Base-by-base conservation (phyloP, 148 eudicot genomes). In the Amaranthus palmeri region DNA sequence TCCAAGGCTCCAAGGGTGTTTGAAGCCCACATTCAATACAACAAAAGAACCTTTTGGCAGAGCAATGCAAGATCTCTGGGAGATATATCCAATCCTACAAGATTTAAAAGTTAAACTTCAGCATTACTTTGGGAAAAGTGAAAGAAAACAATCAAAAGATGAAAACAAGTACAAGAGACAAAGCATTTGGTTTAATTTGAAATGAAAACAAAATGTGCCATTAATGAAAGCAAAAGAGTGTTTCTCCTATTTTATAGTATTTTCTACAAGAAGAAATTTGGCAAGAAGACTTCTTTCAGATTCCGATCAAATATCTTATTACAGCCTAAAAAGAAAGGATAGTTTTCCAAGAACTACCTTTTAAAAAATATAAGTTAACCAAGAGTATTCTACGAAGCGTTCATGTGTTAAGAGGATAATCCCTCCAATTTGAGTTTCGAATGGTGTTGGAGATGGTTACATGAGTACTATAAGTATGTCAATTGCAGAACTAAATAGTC, bases 31-130 rank as follows among this genome's bases (percentile, higher is more conserved):
- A 73, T 54, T 14, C 4, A 50, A 46, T 14, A 15, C 65, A 76
- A 95, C 99, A 50, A 46, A n/a, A 15, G 69, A 76, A 95, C 99
- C 97, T 86, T 95, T 85, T 95, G 99, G 84, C 99, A 95, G 64
- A 95, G 92, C 76, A 95, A 82, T 52, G 99, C 99, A 78, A 95
- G 92, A 76, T 95, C 86, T 81, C 96, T 83, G 45, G 99, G 91
- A 67, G 83, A 78, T 78, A 95, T 84, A 67, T 86, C 75, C 66
- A 91, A 69, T 72, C 99, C 97, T 91, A 85, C 67, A 83, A 76
- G 78, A 12, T 63, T 47, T 45, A 54, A 46, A 64, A 43, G 36
- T 41, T 46, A 11, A 59, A 7, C 17, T 46, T 58, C 51, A 41
- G 7, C 11, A 55, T 10, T n/a, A 51, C 45, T 7, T 18, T 15